Evolutionary conservation across 331 rosid species (phyloP), one percentile per base, ranked within the genome.

Genomic region (Erythrophleum ivorense): DNA sequence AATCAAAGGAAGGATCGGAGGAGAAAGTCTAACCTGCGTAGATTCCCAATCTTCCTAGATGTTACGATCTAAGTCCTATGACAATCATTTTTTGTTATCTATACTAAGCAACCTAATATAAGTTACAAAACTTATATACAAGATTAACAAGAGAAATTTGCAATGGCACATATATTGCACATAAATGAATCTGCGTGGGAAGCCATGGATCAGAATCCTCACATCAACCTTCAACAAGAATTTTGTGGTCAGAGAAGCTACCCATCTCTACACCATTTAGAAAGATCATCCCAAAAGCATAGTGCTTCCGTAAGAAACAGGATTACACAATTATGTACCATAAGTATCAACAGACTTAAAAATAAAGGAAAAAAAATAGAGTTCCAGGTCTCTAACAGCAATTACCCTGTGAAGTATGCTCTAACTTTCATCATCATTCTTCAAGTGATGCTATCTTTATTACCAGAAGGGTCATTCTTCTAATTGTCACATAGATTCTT

Each of bases 1-100:
- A 64, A 38, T 16, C 49, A 43, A 9, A 64, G 54, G 84, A 73
- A 81, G 66, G 66, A 10, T 7, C 46, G 77, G 41, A 71, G 59
- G 59, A 48, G 84, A 31, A 24, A 64, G 40, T 41, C 21, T 73
- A 80, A 70, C 41, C 40, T 46, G 73, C 16, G 77, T 11, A 58
- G 59, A 74, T 59, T 80, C 75, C 53, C 31, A 80, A 77, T 33
- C 71, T 70, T 80, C 79, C 75, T 31, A 52, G 72, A 58, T 16
- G 46, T 60, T n/a, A 43, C 1, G 16, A 7, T 14, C 40, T 21
- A 46, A 45, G 33, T 31, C 60, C 60, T 4, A 34, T 49, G 45
- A 18, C 58, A 29, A 59, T 29, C 71, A 73, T 19, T 13, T 62
- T 38, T 7, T 36, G 9, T 55, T 55, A 38, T 38, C 24, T 60